phyloP scores from a whole-genome alignment of 208 protist genomes.

The Acanthamoeba lenticulata region DNA sequence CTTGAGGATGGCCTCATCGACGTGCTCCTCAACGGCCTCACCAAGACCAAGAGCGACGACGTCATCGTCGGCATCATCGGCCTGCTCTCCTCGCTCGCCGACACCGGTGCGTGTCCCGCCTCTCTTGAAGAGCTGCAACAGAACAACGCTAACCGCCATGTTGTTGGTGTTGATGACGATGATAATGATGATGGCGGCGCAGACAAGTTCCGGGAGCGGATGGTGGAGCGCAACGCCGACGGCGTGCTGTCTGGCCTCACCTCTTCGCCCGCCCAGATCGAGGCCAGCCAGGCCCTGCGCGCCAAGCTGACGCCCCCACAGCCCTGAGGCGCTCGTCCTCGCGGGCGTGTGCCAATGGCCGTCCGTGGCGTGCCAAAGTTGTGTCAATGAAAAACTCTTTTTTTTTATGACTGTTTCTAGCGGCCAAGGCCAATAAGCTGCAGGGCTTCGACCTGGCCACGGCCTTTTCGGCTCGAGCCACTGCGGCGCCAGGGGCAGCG shows the following conservation, averaged over 20 bases:
- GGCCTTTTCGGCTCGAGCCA: too few relatives aligned
- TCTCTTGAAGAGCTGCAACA: not conserved
- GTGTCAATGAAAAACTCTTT: too few relatives aligned
- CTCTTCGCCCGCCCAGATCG: not conserved
- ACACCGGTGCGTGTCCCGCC: not conserved
- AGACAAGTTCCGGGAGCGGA: not conserved
- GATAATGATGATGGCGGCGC: not conserved
- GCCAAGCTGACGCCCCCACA: not conserved
- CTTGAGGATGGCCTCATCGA: conserved; percentile 25
- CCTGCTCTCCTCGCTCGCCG: not conserved
- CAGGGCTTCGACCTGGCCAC: too few relatives aligned
- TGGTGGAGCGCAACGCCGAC: not conserved
- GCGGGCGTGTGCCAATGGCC: too few relatives aligned
- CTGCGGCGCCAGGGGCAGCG: too few relatives aligned
- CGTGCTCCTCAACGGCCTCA: not conserved
- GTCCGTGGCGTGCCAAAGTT: too few relatives aligned
- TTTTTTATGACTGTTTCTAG: too few relatives aligned
- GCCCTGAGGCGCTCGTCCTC: too few relatives aligned
- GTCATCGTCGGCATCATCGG: not conserved
- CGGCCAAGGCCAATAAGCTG: too few relatives aligned
- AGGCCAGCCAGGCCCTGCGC: conserved; percentile 24
- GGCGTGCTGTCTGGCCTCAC: not conserved
- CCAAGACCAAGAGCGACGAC: conserved; percentile 50
- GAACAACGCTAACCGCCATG: not conserved
- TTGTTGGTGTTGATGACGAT: not conserved